Evolutionary conservation across 2,329 filamentous ascomycete genomes (phyloP).

Genomic region (Monilinia fructigena): DNA sequence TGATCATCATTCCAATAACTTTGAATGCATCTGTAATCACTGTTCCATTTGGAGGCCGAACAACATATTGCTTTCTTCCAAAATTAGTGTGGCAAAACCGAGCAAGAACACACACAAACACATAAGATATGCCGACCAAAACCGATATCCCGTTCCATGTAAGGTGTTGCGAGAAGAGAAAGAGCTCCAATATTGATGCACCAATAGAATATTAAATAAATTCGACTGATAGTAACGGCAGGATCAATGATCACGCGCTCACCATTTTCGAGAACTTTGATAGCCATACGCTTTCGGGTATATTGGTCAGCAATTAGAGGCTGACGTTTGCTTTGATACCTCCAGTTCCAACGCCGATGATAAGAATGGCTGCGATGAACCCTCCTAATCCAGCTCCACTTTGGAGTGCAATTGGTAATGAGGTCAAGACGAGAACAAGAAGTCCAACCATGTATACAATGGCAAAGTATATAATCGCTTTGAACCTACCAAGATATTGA

Average conservation of each 20-base stretch:
- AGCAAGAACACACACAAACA: conserved; percentile 54
- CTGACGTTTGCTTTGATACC: conserved; percentile 67
- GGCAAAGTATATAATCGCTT: conserved; percentile 55
- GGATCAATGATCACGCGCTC: conserved; percentile 62
- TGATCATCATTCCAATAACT: conserved; percentile 55
- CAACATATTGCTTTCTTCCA: conserved; percentile 56
- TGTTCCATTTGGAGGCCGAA: conserved; percentile 57
- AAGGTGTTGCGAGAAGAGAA: conserved; percentile 46
- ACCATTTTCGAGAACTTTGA: conserved; percentile 50
- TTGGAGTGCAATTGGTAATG: conserved; percentile 49
- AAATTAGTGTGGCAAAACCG: conserved; percentile 50
- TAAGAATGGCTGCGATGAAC: conserved; percentile 51
- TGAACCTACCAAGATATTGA: conserved; percentile 59
- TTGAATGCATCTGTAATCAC: conserved; percentile 66
- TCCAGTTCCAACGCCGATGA: conserved; percentile 48
- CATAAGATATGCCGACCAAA: conserved; percentile 48
- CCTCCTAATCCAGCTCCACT: conserved; percentile 49
- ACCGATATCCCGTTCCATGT: conserved; percentile 48
- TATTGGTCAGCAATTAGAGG: conserved; percentile 60
- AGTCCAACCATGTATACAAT: conserved; percentile 52
- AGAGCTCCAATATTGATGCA: conserved; percentile 65
- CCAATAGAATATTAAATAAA: conserved; percentile 56
- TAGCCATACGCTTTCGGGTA: conserved; percentile 44
- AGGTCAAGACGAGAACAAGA: conserved; percentile 51
- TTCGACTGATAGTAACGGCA: conserved; percentile 53